Base-by-base conservation (phyloP, 2,329 filamentous ascomycete species). In the Penicillium sp. region DNA sequence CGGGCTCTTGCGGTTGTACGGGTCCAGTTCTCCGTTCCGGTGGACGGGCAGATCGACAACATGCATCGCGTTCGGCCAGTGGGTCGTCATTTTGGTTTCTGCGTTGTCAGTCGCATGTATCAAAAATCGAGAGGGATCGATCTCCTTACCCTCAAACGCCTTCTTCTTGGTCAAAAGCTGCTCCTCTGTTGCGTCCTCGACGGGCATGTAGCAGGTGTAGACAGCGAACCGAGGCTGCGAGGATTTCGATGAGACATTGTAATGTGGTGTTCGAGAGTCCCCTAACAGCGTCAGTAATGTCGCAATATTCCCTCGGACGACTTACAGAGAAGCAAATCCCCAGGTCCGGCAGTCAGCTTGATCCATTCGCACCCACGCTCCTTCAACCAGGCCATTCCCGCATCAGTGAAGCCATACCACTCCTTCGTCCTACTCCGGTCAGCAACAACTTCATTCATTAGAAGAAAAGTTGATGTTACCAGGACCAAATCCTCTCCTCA, bases 151-250 rank as follows among this genome's bases (percentile, higher is more conserved):
- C 6, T 81, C 78, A 51, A 78, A 82, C 0, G 79, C 79, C 6
- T 69, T 69, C 69, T 77, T 78, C 75, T 82, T 82, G 7, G 76
- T 70, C 3, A 74, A 29, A 4, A 82, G 71, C 29, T 81, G 78
- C 35, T 79, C 80, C 56, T 78, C 75, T 21, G 64, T 77, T 11
- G 69, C 79, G 47, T 74, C 75, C 5, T 70, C 69, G 7, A 76
- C 80, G 5, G 78, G 79, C 77, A 72, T 81, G 59, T 72, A 79
- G 53, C 73, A 79, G 0, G 79, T 78, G 61, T 81, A 81, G 6
- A 78, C 69, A 5, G 70, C 71, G 3, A 76, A 75, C 1, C 77
- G 70, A 19, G 74, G 73, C 29, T 66, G 60, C 3, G 58, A 64
- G 1, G 71, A 70, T 17, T 70, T 72, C 0, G 79, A 74, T 0